Base-by-base conservation (phyloP, 345 rosid genomes). In the Pugionium dolabratum region DNA sequence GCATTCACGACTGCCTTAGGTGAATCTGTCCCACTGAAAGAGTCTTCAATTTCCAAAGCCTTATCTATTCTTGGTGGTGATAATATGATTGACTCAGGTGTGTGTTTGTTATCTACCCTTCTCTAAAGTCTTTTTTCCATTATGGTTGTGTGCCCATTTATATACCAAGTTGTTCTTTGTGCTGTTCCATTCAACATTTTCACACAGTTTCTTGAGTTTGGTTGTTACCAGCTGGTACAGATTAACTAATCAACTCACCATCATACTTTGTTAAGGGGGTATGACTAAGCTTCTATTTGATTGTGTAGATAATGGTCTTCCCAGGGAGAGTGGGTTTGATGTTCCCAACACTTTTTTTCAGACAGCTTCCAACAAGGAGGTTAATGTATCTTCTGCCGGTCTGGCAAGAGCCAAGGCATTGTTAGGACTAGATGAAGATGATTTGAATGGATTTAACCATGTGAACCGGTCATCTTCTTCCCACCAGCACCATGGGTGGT, bases 321-420 rank as follows among this genome's bases (percentile, higher is more conserved):
- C 45, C 1, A 33, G 54, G 25, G 82, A 65, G 39, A 73, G 34
- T 62, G 78, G 45, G 18, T 7, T 45, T 7, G 64, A 75, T 51
- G 69, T 52, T 35, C 69, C 84, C 60, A 78, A 70, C 56, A 72
- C 88, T 50, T 70, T 86, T 64, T 90, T 93, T 76, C 86, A 80
- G 67, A 86, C 96, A 46, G 97, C 82, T 35, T 88, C 96, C 25
- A 92, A 96, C 52, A 90, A 86, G 72, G 72, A 54, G 62, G 88
- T 90, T 35, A 72, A 66, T 63, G 62, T 82, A 71, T 86, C 98
- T 69, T 80, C 91, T 63, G 77, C 84, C 40, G 87, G 94, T 60
- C 55, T 90, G 55, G 66, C 75, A 30, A 87, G 81, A 83, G 97
- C 97, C 67, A 86, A 79, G 81, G 75, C 70, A 40, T 68, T 90